phyloP scores from a whole-genome alignment of 2,329 filamentous ascomycete genomes.

The Thermoascus crustaceus region DNA sequence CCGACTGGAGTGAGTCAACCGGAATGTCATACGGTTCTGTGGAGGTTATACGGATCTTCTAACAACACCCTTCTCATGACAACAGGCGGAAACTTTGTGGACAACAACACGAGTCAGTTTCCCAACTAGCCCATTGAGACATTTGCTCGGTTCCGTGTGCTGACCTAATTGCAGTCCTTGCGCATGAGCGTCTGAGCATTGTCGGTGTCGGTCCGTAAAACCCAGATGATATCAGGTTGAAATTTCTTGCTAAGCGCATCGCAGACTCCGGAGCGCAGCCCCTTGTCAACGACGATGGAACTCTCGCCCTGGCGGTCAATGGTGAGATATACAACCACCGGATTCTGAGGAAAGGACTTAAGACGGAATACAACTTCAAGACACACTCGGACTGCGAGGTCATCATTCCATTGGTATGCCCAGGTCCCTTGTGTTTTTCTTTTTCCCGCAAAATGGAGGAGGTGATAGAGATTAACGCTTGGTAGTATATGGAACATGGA shows the following conservation, averaged over 20 bases:
- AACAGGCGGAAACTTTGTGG: conserved; percentile 76
- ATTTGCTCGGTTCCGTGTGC: no score
- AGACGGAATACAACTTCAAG: conserved; percentile 88
- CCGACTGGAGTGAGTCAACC: conserved; percentile 84
- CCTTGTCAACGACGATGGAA: conserved; percentile 81
- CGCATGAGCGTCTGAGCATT: conserved; percentile 95
- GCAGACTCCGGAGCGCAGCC: conserved; percentile 92
- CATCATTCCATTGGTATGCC: conserved; percentile 87
- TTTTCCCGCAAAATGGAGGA: no score
- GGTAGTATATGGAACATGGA: conserved; percentile 81
- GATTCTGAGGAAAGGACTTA: conserved; percentile 78
- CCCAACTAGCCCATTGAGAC: conserved; percentile 1
- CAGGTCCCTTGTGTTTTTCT: background rate
- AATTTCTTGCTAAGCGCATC: conserved; percentile 4
- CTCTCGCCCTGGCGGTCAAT: conserved; percentile 89
- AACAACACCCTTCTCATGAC: conserved; percentile 10
- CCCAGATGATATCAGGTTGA: conserved; percentile 19
- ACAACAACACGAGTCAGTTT: conserved; percentile 78
- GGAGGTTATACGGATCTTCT: conserved; percentile 13
- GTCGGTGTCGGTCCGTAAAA: conserved; percentile 75
- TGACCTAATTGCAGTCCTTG: conserved; percentile 58
- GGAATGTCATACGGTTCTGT: conserved; percentile 7
- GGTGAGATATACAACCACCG: conserved; percentile 99
- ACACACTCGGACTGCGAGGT: conserved; percentile 98
- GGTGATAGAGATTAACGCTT: conserved; percentile 11